A percentile compares a stretch with the other conserved stretches of the same genome.
These are phyloP conservation scores for Pythium dissimile DNA, from an alignment of 352 stramenopile genomes.

Conservation along the genomic window DNA sequence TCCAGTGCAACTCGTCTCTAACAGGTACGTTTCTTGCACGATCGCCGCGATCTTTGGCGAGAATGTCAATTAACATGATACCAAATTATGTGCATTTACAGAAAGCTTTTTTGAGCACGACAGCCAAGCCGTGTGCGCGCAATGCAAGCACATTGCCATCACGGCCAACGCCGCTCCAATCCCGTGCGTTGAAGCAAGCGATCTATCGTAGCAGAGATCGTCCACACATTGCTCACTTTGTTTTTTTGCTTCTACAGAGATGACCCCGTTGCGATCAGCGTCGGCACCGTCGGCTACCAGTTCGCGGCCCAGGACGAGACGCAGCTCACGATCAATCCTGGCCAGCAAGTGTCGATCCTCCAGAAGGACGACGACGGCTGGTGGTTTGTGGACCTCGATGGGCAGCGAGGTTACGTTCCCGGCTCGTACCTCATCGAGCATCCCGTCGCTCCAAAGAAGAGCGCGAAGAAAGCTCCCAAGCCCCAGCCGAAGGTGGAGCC, in stretches of 20 bases:
- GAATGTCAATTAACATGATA: too few relatives aligned
- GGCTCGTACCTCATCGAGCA: conserved; percentile 82
- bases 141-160: conserved; percentile 78
- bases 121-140: conserved; percentile 65
- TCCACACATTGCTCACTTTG: not conserved
- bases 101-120: conserved; percentile 85
- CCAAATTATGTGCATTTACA: conserved; percentile 19
- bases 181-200: conserved; percentile 55
- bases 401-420: conserved; percentile 72
- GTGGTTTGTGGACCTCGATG: conserved; percentile 73
- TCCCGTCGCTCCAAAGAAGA: conserved; percentile 22
- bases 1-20: conserved; percentile 67
- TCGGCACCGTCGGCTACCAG: conserved; percentile 67
- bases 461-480: conserved; percentile 5
- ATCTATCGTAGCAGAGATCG: too few relatives aligned
- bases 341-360: conserved; percentile 72
- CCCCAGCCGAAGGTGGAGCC: conserved; percentile 29
- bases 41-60: not conserved
- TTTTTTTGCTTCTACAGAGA: conserved; percentile 22
- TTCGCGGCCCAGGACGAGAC: conserved; percentile 73
- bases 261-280: conserved; percentile 44
- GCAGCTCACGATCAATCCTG: conserved; percentile 78
- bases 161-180: conserved; percentile 39
- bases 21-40: conserved; percentile 37
- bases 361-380: conserved; percentile 86